Percentiles rank a stretch among this genome's conserved stretches.
Evolutionary conservation across 257 asterid species (phyloP).

Genomic region (Solanum dulcamara): DNA sequence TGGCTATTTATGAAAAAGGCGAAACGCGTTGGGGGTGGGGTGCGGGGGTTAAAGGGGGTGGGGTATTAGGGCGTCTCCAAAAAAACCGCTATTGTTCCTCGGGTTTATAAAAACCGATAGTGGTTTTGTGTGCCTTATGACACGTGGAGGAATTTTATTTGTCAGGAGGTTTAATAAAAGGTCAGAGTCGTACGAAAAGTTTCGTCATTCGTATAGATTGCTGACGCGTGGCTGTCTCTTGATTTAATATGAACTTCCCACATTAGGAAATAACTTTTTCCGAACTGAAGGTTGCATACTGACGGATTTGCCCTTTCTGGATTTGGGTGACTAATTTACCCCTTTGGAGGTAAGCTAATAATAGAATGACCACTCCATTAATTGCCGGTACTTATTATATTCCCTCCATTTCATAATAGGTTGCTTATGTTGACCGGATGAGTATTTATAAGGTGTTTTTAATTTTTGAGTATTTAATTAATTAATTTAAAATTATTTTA

Average conservation of each 20-base stretch:
- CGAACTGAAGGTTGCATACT: not conserved
- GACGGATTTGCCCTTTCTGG: slow-evolving; percentile 19
- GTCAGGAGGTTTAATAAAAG: not conserved
- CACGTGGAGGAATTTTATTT: not conserved
- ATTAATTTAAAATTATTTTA: too few relatives aligned
- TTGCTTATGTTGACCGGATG: too few relatives aligned
- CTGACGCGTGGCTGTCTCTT: slow-evolving; percentile 14
- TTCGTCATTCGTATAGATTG: slow-evolving; percentile 16
- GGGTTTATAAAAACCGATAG: not conserved
- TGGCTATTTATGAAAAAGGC: slow-evolving; percentile 1
- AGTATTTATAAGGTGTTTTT: too few relatives aligned
- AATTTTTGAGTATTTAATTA: too few relatives aligned
- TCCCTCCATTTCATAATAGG: too few relatives aligned
- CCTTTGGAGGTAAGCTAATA: not conserved
- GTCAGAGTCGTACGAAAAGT: slow-evolving; percentile 1
- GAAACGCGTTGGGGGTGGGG: not conserved
- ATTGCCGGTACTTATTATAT: not conserved
- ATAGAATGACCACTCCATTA: not conserved
- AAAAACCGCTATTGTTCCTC: not conserved
- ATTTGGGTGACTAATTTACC: not conserved
- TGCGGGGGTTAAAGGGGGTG: not conserved
- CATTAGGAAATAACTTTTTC: slow-evolving; percentile 11
- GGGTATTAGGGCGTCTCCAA: not conserved
- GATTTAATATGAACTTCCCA: slow-evolving; percentile 1
- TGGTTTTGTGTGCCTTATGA: not conserved